Percentiles rank a stretch among this genome's conserved stretches.
These are phyloP conservation scores for Obba rivulosa DNA, from an alignment of 768 basidiomycete species.

Conservation along the genomic window DNA sequence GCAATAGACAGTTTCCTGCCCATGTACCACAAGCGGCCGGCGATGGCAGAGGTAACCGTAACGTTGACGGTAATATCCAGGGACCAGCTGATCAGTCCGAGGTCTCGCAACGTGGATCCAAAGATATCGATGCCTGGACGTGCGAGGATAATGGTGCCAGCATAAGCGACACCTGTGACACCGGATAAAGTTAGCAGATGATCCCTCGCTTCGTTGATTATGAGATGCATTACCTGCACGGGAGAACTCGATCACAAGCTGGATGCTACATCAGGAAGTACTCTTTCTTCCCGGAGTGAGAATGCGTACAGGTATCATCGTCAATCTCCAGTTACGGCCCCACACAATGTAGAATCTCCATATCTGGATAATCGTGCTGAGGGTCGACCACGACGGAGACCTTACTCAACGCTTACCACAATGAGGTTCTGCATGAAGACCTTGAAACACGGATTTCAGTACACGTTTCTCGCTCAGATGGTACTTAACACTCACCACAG, in stretches of 20 bases:
- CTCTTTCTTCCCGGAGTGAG: too few relatives aligned
- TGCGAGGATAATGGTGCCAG: not conserved
- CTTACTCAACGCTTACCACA: not conserved
- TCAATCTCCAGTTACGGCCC: slow-evolving; percentile 16
- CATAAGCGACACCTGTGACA: not conserved
- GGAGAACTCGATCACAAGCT: slow-evolving; percentile 18
- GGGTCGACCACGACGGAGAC: too few relatives aligned
- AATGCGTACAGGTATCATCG: slow-evolving; percentile 14
- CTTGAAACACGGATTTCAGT: too few relatives aligned
- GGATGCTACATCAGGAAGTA: not conserved
- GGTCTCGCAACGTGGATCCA: not conserved
- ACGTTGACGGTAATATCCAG: slow-evolving; percentile 19
- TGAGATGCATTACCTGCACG: slow-evolving; percentile 14
- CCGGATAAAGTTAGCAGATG: too few relatives aligned
- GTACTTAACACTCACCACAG: not conserved
- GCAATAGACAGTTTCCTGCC: not conserved
- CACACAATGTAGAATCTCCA: slow-evolving; percentile 23
- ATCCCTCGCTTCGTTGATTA: not conserved
- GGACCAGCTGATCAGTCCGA: slow-evolving; percentile 10
- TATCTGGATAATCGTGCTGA: not conserved
- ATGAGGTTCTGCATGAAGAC: too few relatives aligned
- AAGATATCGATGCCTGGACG: not conserved
- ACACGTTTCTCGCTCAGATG: too few relatives aligned
- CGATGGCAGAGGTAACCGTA: slow-evolving; percentile 19
- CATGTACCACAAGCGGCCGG: slow-evolving; percentile 15